Percentiles rank a stretch among this genome's conserved stretches.
Evolutionary conservation across 2,329 filamentous ascomycete genomes (phyloP).

Genomic region (Blastomyces silverae): DNA sequence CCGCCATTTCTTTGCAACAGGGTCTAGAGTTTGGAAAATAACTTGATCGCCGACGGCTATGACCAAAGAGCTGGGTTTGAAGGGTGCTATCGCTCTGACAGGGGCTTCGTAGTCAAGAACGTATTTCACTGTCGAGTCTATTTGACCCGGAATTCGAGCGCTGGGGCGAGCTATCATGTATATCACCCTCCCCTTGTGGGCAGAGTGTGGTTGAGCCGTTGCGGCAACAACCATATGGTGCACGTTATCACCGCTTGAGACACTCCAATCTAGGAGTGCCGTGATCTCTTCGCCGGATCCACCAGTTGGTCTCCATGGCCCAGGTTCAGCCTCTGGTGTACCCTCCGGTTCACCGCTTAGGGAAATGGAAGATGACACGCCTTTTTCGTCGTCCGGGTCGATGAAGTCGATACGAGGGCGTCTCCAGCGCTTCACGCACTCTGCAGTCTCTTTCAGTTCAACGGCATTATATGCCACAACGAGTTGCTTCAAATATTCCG

Average conservation of each 20-base stretch:
- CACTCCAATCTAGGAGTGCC: slow-evolving; percentile 39
- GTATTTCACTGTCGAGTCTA: slow-evolving; percentile 34
- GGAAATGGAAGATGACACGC: slow-evolving; percentile 12
- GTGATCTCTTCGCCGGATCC: slow-evolving; percentile 38
- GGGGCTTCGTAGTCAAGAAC: slow-evolving; percentile 31
- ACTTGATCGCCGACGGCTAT: slow-evolving; percentile 43
- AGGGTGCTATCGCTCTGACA: slow-evolving; percentile 54
- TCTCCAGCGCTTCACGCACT: slow-evolving; percentile 30
- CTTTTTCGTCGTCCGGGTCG: slow-evolving; percentile 29
- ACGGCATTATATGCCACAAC: slow-evolving; percentile 43
- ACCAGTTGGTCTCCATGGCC: slow-evolving; percentile 29
- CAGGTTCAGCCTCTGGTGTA: slow-evolving; percentile 12
- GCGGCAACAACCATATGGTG: slow-evolving; percentile 40
- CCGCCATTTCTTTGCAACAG: slow-evolving; percentile 38
- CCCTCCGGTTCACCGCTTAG: slow-evolving; percentile 9
- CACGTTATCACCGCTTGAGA: slow-evolving; percentile 30
- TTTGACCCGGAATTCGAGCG: slow-evolving; percentile 24
- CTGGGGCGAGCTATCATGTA: slow-evolving; percentile 34
- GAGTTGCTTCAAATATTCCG: slow-evolving; percentile 42
- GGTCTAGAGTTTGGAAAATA: slow-evolving; percentile 40
- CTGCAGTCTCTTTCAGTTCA: slow-evolving; percentile 25
- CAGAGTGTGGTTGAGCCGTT: slow-evolving; percentile 29
- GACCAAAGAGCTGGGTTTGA: slow-evolving; percentile 38
- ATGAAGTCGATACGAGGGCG: slow-evolving; percentile 37
- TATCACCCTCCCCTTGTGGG: slow-evolving; percentile 33